Evolutionary conservation across 768 basidiomycete species (phyloP).

Genomic region (Botryobasidium botryosum): DNA sequence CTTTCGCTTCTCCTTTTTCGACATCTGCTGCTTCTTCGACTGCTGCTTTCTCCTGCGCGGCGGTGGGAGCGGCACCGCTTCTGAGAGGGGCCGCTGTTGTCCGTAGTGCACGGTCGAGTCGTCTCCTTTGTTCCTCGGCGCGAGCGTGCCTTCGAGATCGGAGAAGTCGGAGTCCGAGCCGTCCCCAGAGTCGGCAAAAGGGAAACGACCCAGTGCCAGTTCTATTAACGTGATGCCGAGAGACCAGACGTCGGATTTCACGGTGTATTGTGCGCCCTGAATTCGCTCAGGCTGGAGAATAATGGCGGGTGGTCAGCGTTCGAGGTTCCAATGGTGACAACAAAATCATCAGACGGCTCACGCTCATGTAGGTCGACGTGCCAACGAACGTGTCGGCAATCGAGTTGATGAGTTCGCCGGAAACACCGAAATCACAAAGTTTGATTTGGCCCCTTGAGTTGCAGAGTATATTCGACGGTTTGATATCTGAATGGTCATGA

Average conservation of each 20-base stretch:
- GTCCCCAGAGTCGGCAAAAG: constrained; percentile 73
- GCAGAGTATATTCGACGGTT: constrained; percentile 92
- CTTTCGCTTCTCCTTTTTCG: constrained; percentile 68
- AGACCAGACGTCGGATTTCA: constrained; percentile 99
- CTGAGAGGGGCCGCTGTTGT: not conserved
- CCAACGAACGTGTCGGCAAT: constrained; percentile 99
- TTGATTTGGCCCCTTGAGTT: constrained; percentile 95
- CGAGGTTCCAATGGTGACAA: not conserved
- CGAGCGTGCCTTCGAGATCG: constrained; percentile 58
- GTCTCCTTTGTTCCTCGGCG: constrained; percentile 28
- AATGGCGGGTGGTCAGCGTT: not conserved
- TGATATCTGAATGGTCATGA: constrained; percentile 54
- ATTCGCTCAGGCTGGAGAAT: constrained; percentile 82
- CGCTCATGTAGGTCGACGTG: constrained; percentile 98
- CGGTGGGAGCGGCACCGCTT: constrained; percentile 7
- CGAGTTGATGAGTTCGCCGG: constrained; percentile 95
- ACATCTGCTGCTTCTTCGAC: constrained; percentile 20
- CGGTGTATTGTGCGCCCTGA: constrained; percentile 94
- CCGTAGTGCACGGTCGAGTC: constrained; percentile 2
- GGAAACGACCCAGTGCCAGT: constrained; percentile 91
- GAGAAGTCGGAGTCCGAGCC: constrained; percentile 34
- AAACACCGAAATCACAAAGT: constrained; percentile 98
- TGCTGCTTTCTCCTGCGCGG: constrained; percentile 18
- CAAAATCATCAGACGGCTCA: constrained; percentile 30
- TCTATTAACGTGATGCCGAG: constrained; percentile 94